Evolutionary conservation across 192 early-diverging fungal genomes (phyloP), one percentile per base, ranked within the genome.

Genomic region (Lunasporangiospora selenospora): DNA sequence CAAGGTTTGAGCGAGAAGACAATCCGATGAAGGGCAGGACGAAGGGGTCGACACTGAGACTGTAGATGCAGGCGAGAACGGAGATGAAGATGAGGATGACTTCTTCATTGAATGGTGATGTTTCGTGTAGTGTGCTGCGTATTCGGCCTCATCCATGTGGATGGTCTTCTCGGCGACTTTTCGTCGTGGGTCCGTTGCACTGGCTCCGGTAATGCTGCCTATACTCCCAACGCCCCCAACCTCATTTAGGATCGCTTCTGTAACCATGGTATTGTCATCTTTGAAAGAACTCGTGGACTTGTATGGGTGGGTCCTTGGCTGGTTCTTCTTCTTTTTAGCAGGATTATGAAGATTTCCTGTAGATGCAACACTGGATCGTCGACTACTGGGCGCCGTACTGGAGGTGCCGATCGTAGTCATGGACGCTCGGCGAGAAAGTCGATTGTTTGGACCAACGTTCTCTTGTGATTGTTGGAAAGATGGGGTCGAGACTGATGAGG

Each of bases 131-230:
- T 73, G 69, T 2, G 48, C 59, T 4, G 69, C 61, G 26, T 73
- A 73, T 37, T 73, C 69, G 12, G 60, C 42, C 29, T 73, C 69
- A 11, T 62, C 59, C 69, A 73, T 73, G 42, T 73, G 69, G 0
- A 63, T 55, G 42, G 58, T 73, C 24, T 63, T 73, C 33, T 73
- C 69, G 15, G 59, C 33, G 34, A 73, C 55, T 31, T 73, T 73
- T 18, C 62, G 69, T 11, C 69, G 59, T n/a, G 69, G 69, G 29
- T 63, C 69, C 1, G 60, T 62, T 3, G 53, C 54, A 43, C 48
- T 57, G 9, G 46, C 34, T 3, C 53, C 29, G 24, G 23, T 58
- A 12, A 54, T 55, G 36, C 58, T 73, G 3, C 69, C 60, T 6
- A 73, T 73, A 1, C 69, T 58, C 1, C 69, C 69, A 4, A 73